phyloP scores from a whole-genome alignment of 768 basidiomycete genomes.

The Rhizopogon vinicolor region DNA sequence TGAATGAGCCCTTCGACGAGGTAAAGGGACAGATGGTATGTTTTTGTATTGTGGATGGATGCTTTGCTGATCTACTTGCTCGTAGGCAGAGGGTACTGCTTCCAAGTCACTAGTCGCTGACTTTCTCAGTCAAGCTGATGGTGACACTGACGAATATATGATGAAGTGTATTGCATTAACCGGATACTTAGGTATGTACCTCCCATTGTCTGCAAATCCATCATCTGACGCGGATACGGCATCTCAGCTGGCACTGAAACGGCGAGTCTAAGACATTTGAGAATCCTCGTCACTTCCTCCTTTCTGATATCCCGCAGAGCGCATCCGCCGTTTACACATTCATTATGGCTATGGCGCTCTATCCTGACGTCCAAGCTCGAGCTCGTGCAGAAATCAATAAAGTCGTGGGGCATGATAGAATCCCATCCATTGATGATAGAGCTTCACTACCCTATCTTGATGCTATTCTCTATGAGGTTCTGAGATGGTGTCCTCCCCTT shows the following conservation, averaged over 20 bases:
- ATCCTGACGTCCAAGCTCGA: constrained; percentile 23
- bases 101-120: neutral
- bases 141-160: neutral
- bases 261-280: neutral
- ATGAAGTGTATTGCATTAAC: neutral
- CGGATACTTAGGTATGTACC: neutral
- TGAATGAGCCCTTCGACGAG: neutral
- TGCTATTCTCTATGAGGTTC: constrained; percentile 8
- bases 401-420: constrained; percentile 15
- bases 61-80: neutral
- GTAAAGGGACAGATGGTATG: neutral
- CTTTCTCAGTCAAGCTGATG: neutral
- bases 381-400: constrained; percentile 22
- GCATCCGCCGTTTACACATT: constrained; percentile 20
- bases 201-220: no score
- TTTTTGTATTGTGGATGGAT: neutral
- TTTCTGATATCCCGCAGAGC: constrained; percentile 15
- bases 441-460: constrained; percentile 6
- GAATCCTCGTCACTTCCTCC: constrained; percentile 16
- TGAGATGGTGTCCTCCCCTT: constrained; percentile 1
- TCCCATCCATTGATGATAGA: constrained; percentile 11
- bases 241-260: neutral
- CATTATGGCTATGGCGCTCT: constrained; percentile 21
- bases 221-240: neutral
- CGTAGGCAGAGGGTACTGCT: neutral